These are phyloP conservation scores for Oryza glaberrima DNA, from an alignment of 176 grass and related monocot genomes.

Conservation along the genomic window DNA sequence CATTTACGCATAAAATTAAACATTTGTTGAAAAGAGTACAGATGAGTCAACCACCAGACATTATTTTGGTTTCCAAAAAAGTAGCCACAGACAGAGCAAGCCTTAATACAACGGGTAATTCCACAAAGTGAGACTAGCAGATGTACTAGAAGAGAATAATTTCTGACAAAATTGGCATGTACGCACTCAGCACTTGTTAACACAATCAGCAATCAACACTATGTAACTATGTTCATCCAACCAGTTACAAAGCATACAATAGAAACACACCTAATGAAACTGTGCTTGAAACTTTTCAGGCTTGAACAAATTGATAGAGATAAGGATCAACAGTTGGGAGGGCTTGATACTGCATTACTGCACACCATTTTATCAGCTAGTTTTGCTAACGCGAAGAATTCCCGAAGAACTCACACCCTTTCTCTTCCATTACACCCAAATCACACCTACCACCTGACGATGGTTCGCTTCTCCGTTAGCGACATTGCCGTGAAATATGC, in stretches of 20 bases:
- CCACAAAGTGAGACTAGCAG: not conserved
- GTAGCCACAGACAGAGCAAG: not conserved
- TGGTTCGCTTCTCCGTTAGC: not conserved
- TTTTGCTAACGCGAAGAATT: not conserved
- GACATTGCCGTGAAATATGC: not conserved
- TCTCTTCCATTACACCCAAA: not conserved
- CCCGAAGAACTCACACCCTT: not conserved
- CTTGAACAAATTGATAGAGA: constrained; percentile 2
- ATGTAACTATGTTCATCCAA: constrained; percentile 10
- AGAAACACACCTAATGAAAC: constrained; percentile 19
- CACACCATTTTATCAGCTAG: not conserved
- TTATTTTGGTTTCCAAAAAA: not conserved
- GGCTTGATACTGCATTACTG: not conserved
- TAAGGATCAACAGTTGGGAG: constrained; percentile 17
- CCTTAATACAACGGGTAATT: not conserved
- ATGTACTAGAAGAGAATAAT: not conserved
- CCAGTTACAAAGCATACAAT: not conserved
- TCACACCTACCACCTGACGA: not conserved
- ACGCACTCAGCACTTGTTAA: not conserved
- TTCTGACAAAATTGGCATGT: not conserved
- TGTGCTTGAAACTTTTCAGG: not conserved
- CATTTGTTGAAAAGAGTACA: not conserved
- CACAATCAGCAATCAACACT: constrained; percentile 10
- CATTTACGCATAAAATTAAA: constrained; percentile 3
- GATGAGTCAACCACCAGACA: not conserved